These are phyloP conservation scores for Podila epigama DNA, from an alignment of 192 early-diverging fungal genomes.

Conservation along the genomic window DNA sequence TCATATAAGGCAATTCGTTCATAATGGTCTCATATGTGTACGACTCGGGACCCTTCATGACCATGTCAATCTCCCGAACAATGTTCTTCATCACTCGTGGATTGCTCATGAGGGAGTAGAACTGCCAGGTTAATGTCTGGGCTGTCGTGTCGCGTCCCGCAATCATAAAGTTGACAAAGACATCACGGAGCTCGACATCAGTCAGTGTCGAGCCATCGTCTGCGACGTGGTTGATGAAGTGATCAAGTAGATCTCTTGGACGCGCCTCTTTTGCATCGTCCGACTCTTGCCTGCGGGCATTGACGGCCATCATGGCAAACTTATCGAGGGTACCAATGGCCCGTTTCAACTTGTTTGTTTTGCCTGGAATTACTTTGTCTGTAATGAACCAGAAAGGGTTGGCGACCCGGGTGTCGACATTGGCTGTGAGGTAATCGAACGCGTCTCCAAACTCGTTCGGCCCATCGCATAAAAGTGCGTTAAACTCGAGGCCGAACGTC, in stretches of 20 bases:
- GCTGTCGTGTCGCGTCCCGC: constrained; percentile 68
- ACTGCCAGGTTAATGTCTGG: constrained; percentile 59
- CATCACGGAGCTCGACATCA: constrained; percentile 51
- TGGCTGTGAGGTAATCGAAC: constrained; percentile 55
- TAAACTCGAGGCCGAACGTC: constrained; percentile 27
- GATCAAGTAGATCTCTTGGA: constrained; percentile 37
- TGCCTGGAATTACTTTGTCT: constrained; percentile 19
- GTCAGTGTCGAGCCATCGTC: constrained; percentile 48
- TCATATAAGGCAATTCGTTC: constrained; percentile 26
- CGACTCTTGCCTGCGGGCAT: constrained; percentile 12
- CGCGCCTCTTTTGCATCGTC: neutral
- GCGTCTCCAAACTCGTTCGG: constrained; percentile 54
- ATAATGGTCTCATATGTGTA: constrained; percentile 26
- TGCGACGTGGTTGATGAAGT: constrained; percentile 45
- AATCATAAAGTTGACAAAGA: constrained; percentile 56
- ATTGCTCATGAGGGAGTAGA: constrained; percentile 55
- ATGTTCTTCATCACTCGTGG: constrained; percentile 45
- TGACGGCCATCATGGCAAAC: constrained; percentile 23
- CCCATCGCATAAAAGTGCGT: constrained; percentile 1
- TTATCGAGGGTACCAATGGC: constrained; percentile 12
- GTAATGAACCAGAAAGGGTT: constrained; percentile 35
- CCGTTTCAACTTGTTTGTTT: neutral
- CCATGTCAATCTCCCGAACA: constrained; percentile 45
- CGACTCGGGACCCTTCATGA: constrained; percentile 18
- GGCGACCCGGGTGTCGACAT: constrained; percentile 10